These are phyloP conservation scores for Athelia psychrophila DNA, from an alignment of 1,284 basidiomycete species.

Conservation along the genomic window DNA sequence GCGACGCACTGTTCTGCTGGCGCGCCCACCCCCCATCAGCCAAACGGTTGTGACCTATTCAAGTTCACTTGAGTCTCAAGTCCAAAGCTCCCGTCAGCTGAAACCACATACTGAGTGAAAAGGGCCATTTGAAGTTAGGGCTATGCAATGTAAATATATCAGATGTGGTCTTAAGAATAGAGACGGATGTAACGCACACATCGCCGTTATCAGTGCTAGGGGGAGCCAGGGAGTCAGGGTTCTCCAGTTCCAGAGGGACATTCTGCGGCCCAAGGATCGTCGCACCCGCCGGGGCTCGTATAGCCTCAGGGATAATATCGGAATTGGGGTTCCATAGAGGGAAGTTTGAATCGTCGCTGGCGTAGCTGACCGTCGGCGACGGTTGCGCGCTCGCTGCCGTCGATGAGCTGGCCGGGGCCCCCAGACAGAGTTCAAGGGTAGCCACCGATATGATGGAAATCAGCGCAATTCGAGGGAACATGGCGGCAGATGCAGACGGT, in stretches of 20 bases:
- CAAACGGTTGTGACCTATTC: constrained; percentile 67
- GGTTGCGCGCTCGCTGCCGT: constrained; percentile 2
- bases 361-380: constrained; percentile 12
- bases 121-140: constrained; percentile 69
- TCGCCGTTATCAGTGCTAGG: constrained; percentile 65
- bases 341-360: constrained; percentile 50
- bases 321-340: constrained; percentile 16
- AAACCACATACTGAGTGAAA: constrained; percentile 39
- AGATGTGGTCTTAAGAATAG: not conserved
- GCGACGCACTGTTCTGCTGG: constrained; percentile 60
- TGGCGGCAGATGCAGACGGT: not conserved
- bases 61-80: too few species aligned
- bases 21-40: constrained; percentile 75
- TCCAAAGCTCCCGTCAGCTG: too few species aligned
- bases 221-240: constrained; percentile 61
- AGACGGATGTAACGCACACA: constrained; percentile 37
- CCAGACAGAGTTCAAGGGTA: constrained; percentile 2
- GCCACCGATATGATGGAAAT: not conserved
- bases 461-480: too few species aligned
- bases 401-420: constrained; percentile 16
- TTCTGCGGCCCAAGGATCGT: constrained; percentile 57
- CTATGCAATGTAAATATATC: constrained; percentile 30
- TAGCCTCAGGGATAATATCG: constrained; percentile 27
- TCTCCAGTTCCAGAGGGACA: constrained; percentile 47
- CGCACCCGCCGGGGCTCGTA: constrained; percentile 46